Percentiles rank a stretch among this genome's conserved stretches.
phyloP scores from a whole-genome alignment of 768 basidiomycete genomes.

The Leucocoprinus birnbaumii region DNA sequence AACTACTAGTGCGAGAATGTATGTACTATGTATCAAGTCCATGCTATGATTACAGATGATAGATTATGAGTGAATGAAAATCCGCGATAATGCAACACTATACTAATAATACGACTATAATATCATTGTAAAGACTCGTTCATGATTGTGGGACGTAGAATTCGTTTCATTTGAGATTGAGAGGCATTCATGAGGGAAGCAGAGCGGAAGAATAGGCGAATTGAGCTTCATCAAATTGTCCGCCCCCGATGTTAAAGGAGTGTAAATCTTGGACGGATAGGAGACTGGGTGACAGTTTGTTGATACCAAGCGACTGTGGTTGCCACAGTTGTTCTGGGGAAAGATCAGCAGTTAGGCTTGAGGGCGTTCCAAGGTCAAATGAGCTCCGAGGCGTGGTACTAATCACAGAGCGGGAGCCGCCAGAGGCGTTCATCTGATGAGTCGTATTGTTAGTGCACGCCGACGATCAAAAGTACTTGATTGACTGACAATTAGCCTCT shows the following conservation, averaged over 20 bases:
- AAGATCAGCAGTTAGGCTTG: background rate
- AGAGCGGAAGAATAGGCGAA: background rate
- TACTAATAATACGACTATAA: background rate
- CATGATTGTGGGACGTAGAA: too few relatives aligned
- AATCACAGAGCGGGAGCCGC: background rate
- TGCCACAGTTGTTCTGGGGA: background rate
- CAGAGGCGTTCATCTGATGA: slow-evolving; percentile 1
- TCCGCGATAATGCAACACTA: too few relatives aligned
- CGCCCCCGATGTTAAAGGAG: background rate
- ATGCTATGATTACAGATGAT: too few relatives aligned
- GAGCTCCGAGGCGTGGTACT: background rate
- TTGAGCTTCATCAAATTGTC: slow-evolving; percentile 1
- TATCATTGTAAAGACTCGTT: background rate
- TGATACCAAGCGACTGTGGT: background rate
- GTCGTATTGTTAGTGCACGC: background rate
- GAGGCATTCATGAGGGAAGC: slow-evolving; percentile 1
- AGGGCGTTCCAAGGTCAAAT: background rate
- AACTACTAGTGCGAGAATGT: too few relatives aligned
- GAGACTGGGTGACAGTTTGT: background rate
- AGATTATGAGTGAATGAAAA: too few relatives aligned
- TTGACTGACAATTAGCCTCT: slow-evolving; percentile 20
- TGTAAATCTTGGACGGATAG: background rate
- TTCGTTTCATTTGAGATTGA: background rate
- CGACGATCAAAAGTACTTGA: background rate
- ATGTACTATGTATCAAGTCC: too few relatives aligned